Evolutionary conservation across 2,329 filamentous ascomycete genomes (phyloP).

Genomic region (Clonostachys rosea): DNA sequence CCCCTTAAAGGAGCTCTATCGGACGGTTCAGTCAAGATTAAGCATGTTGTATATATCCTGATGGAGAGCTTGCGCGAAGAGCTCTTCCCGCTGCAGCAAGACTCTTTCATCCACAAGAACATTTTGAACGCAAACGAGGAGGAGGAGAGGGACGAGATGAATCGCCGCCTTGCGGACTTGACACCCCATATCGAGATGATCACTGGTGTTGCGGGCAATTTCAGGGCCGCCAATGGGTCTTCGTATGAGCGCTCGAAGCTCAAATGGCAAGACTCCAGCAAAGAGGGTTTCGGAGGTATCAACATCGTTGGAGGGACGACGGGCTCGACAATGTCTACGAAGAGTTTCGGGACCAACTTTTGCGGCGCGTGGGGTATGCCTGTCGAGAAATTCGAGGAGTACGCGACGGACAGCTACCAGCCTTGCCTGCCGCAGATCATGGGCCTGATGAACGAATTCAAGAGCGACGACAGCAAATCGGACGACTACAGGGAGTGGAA

Average conservation of each 20-base stretch:
- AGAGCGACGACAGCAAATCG: conserved; percentile 2
- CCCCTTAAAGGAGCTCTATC: conserved; percentile 6
- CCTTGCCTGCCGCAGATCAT: conserved; percentile 24
- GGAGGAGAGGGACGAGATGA: conserved; percentile 14
- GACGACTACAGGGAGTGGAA: conserved; percentile 7
- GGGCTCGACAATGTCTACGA: conserved; percentile 25
- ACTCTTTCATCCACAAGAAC: conserved; percentile 17
- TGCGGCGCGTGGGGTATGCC: conserved; percentile 26
- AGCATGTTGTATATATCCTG: conserved; percentile 26
- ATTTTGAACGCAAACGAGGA: conserved; percentile 11
- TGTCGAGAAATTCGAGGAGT: conserved; percentile 26
- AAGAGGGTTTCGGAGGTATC: conserved; percentile 22
- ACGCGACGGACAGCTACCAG: conserved; percentile 26
- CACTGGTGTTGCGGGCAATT: conserved; percentile 10
- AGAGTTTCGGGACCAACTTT: conserved; percentile 23
- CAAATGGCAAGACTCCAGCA: conserved; percentile 8
- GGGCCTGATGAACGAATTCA: conserved; percentile 9
- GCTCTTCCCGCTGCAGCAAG: conserved; percentile 26
- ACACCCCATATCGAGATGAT: conserved; percentile 14
- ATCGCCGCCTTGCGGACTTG: conserved; percentile 12
- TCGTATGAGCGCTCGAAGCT: not conserved
- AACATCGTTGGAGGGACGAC: conserved; percentile 22
- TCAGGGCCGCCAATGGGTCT: conserved; percentile 6
- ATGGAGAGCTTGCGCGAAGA: conserved; percentile 22
- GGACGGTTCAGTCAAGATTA: conserved; percentile 18